Evolutionary conservation across 495 filamentous ascomycete species (phyloP), one percentile per base, ranked within the genome.

Genomic region (Chaetomium tenue): DNA sequence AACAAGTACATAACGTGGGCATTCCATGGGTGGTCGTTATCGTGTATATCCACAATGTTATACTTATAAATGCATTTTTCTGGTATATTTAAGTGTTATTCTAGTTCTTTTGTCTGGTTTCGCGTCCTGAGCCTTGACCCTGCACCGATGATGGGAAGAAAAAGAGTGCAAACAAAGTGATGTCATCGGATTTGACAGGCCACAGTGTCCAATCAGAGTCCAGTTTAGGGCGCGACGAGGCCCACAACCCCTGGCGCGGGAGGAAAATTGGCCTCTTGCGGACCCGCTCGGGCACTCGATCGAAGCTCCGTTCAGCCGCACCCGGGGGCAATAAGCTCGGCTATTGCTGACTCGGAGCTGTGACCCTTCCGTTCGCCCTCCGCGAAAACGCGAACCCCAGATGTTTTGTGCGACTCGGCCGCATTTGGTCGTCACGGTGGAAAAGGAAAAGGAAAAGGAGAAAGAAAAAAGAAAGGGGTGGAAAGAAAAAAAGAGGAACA

Each of bases 291-390:
- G 18, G 2, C 46, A 22, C 60, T 18, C 23, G 13, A 16, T 50
- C 2, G 8, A 52, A 58, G 33, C 63, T 65, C 63, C 63, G 63
- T 65, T 65, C 46, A 54, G 39, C 63, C 63, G 63, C 40, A 13
- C 25, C 12, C 2, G 1, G 11, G 44, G 6, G 1, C 20, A 1
- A 59, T 60, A 59, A 65, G 56, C 63, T 65, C 63, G 63, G 63
- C 56, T 65, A 65, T 65, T 58, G 46, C 56, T 48, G 53, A 44
- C 56, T 59, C 63, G 63, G 55, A 20, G 63, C 63, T 44, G 56
- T 33, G 48, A 56, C 40, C 2, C 46, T 37, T 20, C 18, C 52
- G 18, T 37, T 33, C 48, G 48, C 23, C 48, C 23, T 52, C 48
- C 23, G 3, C 23, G 22, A 9, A 11, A 25, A 20, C 46, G 46